A percentile compares a stretch with the other conserved stretches of the same genome.
Conservation (phyloP, 768 basidiomycete species). For the Boletus rex-veris region DNA sequence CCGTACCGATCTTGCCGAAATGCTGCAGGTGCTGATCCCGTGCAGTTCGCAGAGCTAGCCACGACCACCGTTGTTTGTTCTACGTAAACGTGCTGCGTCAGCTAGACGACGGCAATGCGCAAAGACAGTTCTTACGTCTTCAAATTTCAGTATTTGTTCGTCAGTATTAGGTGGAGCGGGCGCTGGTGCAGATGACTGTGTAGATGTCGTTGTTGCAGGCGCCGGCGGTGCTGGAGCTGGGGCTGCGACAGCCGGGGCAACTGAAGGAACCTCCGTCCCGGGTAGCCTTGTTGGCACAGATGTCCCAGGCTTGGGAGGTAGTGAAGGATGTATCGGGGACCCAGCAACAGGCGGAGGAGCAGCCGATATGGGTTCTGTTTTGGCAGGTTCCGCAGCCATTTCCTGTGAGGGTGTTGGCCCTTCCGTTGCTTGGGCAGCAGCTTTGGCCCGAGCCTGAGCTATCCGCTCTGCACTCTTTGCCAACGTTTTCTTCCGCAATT, state of each 20-base stretch:
- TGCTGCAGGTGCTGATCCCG: conserved; percentile 71
- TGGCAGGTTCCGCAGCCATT: conserved; percentile 15
- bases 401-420: conserved; percentile 17
- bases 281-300: conserved; percentile 29
- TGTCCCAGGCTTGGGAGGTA: conserved; percentile 67
- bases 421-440: conserved; percentile 30
- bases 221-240: conserved; percentile 10
- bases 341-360: conserved; percentile 15
- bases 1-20: conserved; percentile 80
- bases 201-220: conserved; percentile 14
- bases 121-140: conserved; percentile 47
- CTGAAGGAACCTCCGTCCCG: conserved; percentile 33
- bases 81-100: conserved; percentile 29
- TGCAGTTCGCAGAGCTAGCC: conserved; percentile 76
- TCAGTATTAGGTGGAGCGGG: conserved; percentile 36
- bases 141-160: conserved; percentile 51
- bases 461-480: conserved; percentile 36
- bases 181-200: conserved; percentile 18
- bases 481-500: conserved; percentile 43
- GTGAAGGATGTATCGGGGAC: conserved; percentile 61
- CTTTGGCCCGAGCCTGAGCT: conserved; percentile 42
- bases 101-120: not conserved
- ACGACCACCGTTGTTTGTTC: conserved; percentile 76
- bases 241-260: conserved; percentile 9
- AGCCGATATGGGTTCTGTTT: conserved; percentile 13